Conservation (phyloP, 1,139 yeast species). For the Eremothecium coryli region DNA sequence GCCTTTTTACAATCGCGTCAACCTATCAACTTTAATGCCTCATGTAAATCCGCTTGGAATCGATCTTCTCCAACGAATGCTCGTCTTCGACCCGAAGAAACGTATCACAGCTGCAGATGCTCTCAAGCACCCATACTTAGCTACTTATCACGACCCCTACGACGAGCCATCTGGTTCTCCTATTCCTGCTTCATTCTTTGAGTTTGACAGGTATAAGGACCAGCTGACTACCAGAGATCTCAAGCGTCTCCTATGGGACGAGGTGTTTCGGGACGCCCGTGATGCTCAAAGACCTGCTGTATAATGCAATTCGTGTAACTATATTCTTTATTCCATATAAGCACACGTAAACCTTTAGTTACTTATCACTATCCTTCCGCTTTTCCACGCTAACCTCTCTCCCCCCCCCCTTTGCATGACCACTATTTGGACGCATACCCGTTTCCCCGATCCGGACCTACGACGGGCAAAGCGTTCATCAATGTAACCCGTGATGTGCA, state of each 20-base stretch:
- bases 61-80: conserved; percentile 64
- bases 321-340: too few species aligned
- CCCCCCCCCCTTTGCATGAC: too few species aligned
- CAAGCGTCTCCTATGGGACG: conserved; percentile 60
- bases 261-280: conserved; percentile 26
- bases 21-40: conserved; percentile 47
- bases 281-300: too few species aligned
- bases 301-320: too few species aligned
- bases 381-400: too few species aligned
- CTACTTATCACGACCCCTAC: conserved; percentile 67
- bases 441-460: too few species aligned
- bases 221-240: conserved; percentile 61
- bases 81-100: conserved; percentile 71
- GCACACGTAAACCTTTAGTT: too few species aligned
- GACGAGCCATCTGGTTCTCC: conserved; percentile 77
- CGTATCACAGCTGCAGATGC: conserved; percentile 78
- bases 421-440: too few species aligned
- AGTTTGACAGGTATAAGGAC: conserved; percentile 69
- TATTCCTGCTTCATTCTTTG: conserved; percentile 70
- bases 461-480: too few species aligned
- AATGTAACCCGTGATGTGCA: too few species aligned
- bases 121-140: conserved; percentile 70
- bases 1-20: conserved; percentile 49
- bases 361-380: too few species aligned
- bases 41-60: conserved; percentile 57